These are phyloP conservation scores for Earliella scabrosa DNA, from an alignment of 1,284 basidiomycete genomes.

Conservation along the genomic window DNA sequence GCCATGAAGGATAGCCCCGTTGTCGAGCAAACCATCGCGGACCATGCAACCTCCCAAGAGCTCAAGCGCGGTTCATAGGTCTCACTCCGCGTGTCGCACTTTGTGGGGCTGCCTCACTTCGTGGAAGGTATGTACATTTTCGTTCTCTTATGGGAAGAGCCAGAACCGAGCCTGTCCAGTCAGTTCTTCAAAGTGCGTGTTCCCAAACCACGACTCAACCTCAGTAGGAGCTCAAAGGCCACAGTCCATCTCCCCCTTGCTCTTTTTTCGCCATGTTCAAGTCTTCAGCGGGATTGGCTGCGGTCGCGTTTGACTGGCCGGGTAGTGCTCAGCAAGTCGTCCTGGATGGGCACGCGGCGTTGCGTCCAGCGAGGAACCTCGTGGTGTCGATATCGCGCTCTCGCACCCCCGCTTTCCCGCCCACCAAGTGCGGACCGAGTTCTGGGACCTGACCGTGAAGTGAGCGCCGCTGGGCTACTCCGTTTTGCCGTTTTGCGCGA, in stretches of 20 bases:
- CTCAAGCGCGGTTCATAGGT: no score
- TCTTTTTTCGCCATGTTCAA: constrained; percentile 19
- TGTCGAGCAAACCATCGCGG: no score
- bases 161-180: no score
- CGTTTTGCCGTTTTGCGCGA: no score
- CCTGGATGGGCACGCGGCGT: constrained; percentile 1
- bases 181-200: no score
- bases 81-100: no score
- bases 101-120: no score
- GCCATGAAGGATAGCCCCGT: no score
- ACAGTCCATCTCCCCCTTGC: neutral
- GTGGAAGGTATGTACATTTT: no score
- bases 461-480: constrained; percentile 27
- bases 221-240: neutral
- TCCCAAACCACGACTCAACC: no score
- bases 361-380: neutral
- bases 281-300: neutral
- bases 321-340: constrained; percentile 11
- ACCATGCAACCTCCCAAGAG: no score
- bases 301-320: constrained; percentile 1
- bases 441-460: constrained; percentile 70
- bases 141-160: no score
- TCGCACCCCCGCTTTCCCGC: constrained; percentile 52
- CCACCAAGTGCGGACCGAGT: constrained; percentile 57
- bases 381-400: constrained; percentile 37